A percentile compares a stretch with the other conserved stretches of the same genome.
Evolutionary conservation across 306 rosid genomes (phyloP).

Genomic region (Macrotyloma uniflorum): DNA sequence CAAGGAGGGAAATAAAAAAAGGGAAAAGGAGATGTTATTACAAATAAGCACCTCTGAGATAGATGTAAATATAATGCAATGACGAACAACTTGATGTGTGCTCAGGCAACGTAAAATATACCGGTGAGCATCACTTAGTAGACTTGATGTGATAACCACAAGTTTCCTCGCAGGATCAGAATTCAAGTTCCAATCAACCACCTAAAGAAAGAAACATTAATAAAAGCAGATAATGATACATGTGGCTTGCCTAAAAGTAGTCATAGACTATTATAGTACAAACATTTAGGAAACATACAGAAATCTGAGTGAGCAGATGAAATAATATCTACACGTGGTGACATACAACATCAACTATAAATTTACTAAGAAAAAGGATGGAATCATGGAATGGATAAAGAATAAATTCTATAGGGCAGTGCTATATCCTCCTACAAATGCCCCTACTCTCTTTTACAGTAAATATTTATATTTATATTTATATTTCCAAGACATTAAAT

Average conservation of each 20-base stretch:
- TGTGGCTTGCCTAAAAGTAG: neutral
- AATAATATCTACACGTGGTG: neutral
- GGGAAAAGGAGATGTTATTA: constrained; percentile 28
- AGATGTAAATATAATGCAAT: constrained; percentile 73
- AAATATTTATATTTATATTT: neutral
- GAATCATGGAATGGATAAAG: constrained; percentile 16
- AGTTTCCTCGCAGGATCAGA: constrained; percentile 60
- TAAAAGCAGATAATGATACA: constrained; percentile 21
- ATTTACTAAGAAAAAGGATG: constrained; percentile 3
- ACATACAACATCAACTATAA: neutral
- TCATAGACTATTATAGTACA: neutral
- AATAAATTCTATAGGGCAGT: neutral
- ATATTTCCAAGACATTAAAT: neutral
- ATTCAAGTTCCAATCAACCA: constrained; percentile 69
- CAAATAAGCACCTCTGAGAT: constrained; percentile 80
- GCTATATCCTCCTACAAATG: neutral
- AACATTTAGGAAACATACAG: neutral
- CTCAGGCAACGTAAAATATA: constrained; percentile 85
- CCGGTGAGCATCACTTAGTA: constrained; percentile 90
- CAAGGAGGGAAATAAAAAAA: constrained; percentile 15
- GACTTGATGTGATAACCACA: constrained; percentile 71
- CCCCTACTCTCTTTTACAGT: neutral
- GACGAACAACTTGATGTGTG: constrained; percentile 68
- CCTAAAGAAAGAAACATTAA: constrained; percentile 51
- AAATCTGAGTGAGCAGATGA: neutral